Conservation (phyloP, 2,329 filamentous ascomycete genomes). For the Microcyclosporella mali region DNA sequence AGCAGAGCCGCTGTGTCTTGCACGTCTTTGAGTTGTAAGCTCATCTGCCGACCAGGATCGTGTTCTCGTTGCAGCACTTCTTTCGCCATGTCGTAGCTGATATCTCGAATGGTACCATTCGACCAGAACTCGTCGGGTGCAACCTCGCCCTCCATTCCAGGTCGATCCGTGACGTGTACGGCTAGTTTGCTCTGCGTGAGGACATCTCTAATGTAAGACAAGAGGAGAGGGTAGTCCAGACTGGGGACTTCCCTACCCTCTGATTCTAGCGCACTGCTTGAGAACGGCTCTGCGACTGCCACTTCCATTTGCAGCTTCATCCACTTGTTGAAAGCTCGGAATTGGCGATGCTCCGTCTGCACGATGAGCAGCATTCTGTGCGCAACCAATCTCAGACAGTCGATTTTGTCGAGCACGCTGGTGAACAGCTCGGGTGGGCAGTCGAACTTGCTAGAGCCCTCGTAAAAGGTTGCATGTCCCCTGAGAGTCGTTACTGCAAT, state of each 20-base stretch:
- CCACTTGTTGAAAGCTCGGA: constrained; percentile 75
- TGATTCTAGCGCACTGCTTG: constrained; percentile 59
- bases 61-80: constrained; percentile 14
- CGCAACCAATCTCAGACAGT: constrained; percentile 67
- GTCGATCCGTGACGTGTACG: constrained; percentile 27
- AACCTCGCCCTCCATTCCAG: constrained; percentile 36
- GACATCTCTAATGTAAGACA: constrained; percentile 70
- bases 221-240: constrained; percentile 66
- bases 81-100: constrained; percentile 19
- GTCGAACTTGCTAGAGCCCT: constrained; percentile 54
- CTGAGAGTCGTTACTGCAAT: constrained; percentile 77
- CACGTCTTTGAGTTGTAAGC: constrained; percentile 13
- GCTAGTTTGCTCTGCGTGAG: constrained; percentile 29
- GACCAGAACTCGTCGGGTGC: constrained; percentile 17
- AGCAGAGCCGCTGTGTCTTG: constrained; percentile 15
- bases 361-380: constrained; percentile 66
- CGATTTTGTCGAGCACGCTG: constrained; percentile 58
- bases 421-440: constrained; percentile 41
- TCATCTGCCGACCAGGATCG: constrained; percentile 2
- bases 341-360: constrained; percentile 72
- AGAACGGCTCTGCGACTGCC: constrained; percentile 58
- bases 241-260: constrained; percentile 66
- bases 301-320: constrained; percentile 76
- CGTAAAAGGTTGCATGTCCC: constrained; percentile 76
- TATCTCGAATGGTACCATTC: constrained; percentile 13